Conservation (phyloP, 768 basidiomycete species). For the Mycena olivaceomarginata region DNA sequence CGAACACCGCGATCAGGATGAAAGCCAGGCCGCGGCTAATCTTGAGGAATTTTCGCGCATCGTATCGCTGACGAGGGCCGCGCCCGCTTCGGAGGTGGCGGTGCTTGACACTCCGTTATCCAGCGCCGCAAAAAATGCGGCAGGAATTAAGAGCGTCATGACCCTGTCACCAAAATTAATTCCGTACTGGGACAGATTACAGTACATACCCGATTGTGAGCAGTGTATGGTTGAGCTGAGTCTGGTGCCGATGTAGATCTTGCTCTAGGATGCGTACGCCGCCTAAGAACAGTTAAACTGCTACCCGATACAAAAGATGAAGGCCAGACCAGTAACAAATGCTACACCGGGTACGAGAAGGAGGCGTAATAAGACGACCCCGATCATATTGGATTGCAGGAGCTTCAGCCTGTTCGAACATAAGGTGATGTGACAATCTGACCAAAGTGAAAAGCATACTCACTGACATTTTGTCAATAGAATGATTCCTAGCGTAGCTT, state of each 20-base stretch:
- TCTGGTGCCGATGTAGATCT: slow-evolving; percentile 78
- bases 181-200: not conserved
- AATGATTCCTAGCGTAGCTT: slow-evolving; percentile 83
- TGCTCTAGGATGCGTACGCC: slow-evolving; percentile 81
- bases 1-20: slow-evolving; percentile 77
- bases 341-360: slow-evolving; percentile 82
- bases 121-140: slow-evolving; percentile 80
- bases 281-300: slow-evolving; percentile 62
- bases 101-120: slow-evolving; percentile 52
- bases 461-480: slow-evolving; percentile 84
- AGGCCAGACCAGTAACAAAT: slow-evolving; percentile 74
- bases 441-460: slow-evolving; percentile 51
- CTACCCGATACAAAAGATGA: slow-evolving; percentile 52
- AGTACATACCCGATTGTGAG: slow-evolving; percentile 75
- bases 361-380: slow-evolving; percentile 84
- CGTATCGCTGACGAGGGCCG: slow-evolving; percentile 61
- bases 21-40: slow-evolving; percentile 82
- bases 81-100: slow-evolving; percentile 40
- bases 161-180: slow-evolving; percentile 68
- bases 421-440: too few relatives aligned
- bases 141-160: slow-evolving; percentile 77
- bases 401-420: too few relatives aligned
- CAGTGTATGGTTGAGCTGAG: slow-evolving; percentile 81
- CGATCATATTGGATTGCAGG: slow-evolving; percentile 82
- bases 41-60: slow-evolving; percentile 69